Evolutionary conservation across 2,329 filamentous ascomycete species (phyloP).

Genomic region (Colletotrichum tabaci): DNA sequence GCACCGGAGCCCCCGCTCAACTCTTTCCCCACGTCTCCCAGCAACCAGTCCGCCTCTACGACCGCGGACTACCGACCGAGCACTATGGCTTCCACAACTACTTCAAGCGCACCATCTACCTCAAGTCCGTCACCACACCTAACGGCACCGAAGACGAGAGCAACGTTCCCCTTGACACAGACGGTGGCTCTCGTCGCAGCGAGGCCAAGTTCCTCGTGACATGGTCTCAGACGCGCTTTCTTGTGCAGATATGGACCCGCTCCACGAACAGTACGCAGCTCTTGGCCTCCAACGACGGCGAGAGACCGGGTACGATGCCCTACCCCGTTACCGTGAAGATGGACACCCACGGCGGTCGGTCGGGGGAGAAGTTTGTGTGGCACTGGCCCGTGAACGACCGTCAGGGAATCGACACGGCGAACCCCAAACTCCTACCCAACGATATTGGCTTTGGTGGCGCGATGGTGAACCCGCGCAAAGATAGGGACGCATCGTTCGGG

Average conservation of each 20-base stretch:
- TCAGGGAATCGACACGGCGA: conserved; percentile 60
- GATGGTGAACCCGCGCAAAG: conserved; percentile 66
- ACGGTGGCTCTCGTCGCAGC: conserved; percentile 68
- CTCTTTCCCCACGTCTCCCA: conserved; percentile 79
- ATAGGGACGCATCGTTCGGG: conserved; percentile 64
- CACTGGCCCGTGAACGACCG: conserved; percentile 65
- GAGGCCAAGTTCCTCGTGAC: conserved; percentile 71
- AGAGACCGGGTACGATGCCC: conserved; percentile 71
- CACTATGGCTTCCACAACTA: conserved; percentile 97
- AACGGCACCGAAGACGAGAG: conserved; percentile 59
- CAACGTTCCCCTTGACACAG: conserved; percentile 62
- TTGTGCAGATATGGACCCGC: conserved; percentile 77
- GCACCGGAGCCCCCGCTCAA: conserved; percentile 79
- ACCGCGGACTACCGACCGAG: conserved; percentile 84
- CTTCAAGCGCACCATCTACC: conserved; percentile 89
- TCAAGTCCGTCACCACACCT: conserved; percentile 71
- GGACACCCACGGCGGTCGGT: conserved; percentile 74
- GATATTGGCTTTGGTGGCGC: conserved; percentile 66
- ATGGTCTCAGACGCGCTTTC: conserved; percentile 72
- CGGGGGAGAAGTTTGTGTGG: conserved; percentile 67
- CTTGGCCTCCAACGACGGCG: conserved; percentile 47
- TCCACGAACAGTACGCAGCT: conserved; percentile 61
- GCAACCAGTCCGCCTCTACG: conserved; percentile 88
- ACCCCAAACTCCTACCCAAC: conserved; percentile 63
- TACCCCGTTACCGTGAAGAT: conserved; percentile 74